Conservation (phyloP, 108 stramenopile genomes). For the Ochromonas danica region DNA sequence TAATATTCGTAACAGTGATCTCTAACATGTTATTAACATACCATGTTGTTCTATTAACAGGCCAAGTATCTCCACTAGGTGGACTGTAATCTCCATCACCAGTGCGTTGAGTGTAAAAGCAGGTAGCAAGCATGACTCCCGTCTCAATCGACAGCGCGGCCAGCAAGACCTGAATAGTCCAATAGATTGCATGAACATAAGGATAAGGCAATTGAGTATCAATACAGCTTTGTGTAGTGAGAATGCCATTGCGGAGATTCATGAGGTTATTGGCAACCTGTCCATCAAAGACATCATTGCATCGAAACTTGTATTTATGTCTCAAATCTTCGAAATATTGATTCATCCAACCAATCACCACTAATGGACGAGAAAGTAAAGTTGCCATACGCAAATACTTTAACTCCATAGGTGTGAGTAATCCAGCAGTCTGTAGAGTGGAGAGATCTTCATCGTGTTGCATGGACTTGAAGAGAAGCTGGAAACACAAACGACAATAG, state of each 20-base stretch:
- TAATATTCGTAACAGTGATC: neutral
- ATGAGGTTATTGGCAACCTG: too few species aligned
- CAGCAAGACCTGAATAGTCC: slow-evolving; percentile 10
- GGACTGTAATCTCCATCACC: neutral
- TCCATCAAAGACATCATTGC: too few species aligned
- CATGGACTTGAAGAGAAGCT: too few species aligned
- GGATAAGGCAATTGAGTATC: neutral
- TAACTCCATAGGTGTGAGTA: neutral
- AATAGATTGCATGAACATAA: neutral
- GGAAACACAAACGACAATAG: too few species aligned
- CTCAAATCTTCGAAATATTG: too few species aligned
- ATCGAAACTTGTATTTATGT: too few species aligned
- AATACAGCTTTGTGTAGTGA: neutral
- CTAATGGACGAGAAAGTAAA: neutral
- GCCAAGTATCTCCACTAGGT: neutral
- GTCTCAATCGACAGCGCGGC: slow-evolving; percentile 4
- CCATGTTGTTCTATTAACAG: neutral
- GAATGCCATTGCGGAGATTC: neutral
- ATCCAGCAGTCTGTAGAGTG: too few species aligned
- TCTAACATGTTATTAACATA: neutral
- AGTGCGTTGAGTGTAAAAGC: neutral
- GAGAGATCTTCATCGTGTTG: too few species aligned
- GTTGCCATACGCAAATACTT: neutral
- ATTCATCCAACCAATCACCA: neutral
- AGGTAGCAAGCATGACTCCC: neutral